Evolutionary conservation across 495 filamentous ascomycete genomes (phyloP).

Genomic region (Polyplosphaeria fusca): DNA sequence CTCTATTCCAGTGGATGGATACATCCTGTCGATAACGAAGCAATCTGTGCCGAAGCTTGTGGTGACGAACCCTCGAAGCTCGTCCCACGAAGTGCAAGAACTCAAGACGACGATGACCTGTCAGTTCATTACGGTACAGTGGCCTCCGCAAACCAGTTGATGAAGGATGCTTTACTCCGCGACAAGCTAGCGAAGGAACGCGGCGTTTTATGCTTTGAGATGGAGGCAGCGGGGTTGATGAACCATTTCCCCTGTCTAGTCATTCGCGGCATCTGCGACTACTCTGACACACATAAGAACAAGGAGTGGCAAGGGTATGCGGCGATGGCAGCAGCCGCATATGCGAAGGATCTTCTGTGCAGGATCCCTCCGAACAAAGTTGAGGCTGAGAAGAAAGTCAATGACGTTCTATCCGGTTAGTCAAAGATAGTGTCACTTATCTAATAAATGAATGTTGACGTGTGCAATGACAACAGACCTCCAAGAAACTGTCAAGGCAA

Average conservation of each 20-base stretch:
- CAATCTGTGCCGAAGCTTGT: no score
- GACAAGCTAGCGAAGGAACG: conserved; percentile 13
- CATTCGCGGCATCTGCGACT: conserved; percentile 34
- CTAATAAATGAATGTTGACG: not conserved
- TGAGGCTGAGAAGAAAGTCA: not conserved
- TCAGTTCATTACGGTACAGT: conserved; percentile 29
- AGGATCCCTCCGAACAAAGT: no score
- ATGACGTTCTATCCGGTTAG: no score
- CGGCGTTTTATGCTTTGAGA: conserved; percentile 32
- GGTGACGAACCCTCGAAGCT: no score
- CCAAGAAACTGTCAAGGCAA: not conserved
- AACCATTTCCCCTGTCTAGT: conserved; percentile 22
- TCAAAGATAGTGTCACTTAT: no score
- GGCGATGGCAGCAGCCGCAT: conserved; percentile 27
- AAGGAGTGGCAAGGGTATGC: conserved; percentile 31
- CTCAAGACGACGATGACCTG: not conserved
- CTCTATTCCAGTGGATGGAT: not conserved
- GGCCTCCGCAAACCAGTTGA: conserved; percentile 28
- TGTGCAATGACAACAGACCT: conserved; percentile 1
- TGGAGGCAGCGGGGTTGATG: conserved; percentile 31
- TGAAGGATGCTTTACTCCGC: conserved; percentile 6
- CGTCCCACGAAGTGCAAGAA: no score
- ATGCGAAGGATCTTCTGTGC: not conserved
- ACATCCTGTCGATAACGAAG: no score
- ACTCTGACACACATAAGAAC: conserved; percentile 34